These are phyloP conservation scores for Pseudocercospora pini-densiflorae DNA, from an alignment of 2,329 filamentous ascomycete genomes.

Conservation along the genomic window DNA sequence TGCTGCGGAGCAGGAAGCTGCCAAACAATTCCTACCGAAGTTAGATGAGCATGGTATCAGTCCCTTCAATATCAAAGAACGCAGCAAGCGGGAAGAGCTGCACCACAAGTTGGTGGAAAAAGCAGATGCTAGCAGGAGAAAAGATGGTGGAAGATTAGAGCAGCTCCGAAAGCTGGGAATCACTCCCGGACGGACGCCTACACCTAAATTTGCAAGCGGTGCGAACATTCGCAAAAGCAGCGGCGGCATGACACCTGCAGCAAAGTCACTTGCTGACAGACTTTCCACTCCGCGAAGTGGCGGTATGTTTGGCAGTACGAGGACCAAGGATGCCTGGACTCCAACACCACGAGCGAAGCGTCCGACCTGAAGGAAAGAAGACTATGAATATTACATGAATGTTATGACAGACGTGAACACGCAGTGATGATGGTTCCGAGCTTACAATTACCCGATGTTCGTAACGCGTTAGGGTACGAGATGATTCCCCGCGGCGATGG, in stretches of 20 bases:
- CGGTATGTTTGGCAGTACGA: conserved; percentile 24
- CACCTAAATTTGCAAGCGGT: conserved; percentile 70
- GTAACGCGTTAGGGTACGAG: not conserved
- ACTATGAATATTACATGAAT: conserved; percentile 2
- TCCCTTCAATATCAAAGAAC: conserved; percentile 79
- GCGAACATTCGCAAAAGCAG: conserved; percentile 52
- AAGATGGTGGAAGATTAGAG: conserved; percentile 55
- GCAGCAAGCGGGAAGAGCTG: conserved; percentile 76
- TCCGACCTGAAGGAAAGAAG: conserved; percentile 10
- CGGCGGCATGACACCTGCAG: conserved; percentile 71
- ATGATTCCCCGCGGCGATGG: conserved; percentile 2
- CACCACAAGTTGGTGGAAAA: conserved; percentile 87
- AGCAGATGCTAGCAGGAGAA: conserved; percentile 72
- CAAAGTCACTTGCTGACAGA: conserved; percentile 68
- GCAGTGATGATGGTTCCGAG: not conserved
- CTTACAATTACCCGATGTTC: not conserved
- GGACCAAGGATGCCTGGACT: conserved; percentile 24
- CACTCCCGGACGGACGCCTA: conserved; percentile 58
- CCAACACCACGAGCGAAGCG: conserved; percentile 28
- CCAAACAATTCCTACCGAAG: conserved; percentile 49
- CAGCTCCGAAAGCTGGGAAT: conserved; percentile 42
- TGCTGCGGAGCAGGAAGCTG: conserved; percentile 42
- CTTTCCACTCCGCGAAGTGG: conserved; percentile 52
- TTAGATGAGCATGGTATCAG: conserved; percentile 64
- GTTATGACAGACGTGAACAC: conserved; percentile 8